Conservation (phyloP, 2,329 filamentous ascomycete species). For the Hymenoscyphus occultus region DNA sequence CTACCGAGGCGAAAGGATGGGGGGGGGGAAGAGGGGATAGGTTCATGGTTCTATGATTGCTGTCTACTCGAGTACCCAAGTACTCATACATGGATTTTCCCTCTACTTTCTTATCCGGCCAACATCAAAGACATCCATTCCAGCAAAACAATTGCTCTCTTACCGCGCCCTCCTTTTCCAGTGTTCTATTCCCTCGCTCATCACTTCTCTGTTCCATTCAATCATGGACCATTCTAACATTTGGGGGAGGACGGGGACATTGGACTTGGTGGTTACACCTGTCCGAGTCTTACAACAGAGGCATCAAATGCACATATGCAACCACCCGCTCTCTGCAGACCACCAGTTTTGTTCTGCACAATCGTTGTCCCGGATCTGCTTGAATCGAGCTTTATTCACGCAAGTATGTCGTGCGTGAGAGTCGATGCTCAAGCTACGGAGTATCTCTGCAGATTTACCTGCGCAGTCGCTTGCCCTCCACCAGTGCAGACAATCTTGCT, state of each 20-base stretch:
- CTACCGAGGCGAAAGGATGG: not conserved
- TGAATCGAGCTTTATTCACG: conserved; percentile 26
- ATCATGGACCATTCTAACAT: not conserved
- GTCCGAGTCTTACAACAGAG: conserved; percentile 14
- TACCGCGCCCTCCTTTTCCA: too few relatives aligned
- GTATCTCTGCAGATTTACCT: conserved; percentile 20
- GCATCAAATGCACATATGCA: conserved; percentile 25
- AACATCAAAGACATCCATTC: too few relatives aligned
- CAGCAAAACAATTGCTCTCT: too few relatives aligned
- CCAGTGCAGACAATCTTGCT: conserved; percentile 6
- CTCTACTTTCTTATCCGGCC: too few relatives aligned
- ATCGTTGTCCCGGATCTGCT: conserved; percentile 32
- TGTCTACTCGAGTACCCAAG: too few relatives aligned
- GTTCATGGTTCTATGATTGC: too few relatives aligned
- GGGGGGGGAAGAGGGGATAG: too few relatives aligned
- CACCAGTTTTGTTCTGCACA: conserved; percentile 26
- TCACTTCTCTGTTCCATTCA: not conserved
- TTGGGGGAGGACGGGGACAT: not conserved
- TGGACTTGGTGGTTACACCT: conserved; percentile 9
- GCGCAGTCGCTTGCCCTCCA: conserved; percentile 16
- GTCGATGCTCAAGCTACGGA: conserved; percentile 22
- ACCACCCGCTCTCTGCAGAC: conserved; percentile 27
- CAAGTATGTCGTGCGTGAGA: conserved; percentile 31
- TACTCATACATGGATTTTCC: too few relatives aligned
- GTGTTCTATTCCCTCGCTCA: not conserved